Percentiles rank a stretch among this genome's conserved stretches.
Evolutionary conservation across 2,329 filamentous ascomycete species (phyloP).

Genomic region (Talaromyces sp.): DNA sequence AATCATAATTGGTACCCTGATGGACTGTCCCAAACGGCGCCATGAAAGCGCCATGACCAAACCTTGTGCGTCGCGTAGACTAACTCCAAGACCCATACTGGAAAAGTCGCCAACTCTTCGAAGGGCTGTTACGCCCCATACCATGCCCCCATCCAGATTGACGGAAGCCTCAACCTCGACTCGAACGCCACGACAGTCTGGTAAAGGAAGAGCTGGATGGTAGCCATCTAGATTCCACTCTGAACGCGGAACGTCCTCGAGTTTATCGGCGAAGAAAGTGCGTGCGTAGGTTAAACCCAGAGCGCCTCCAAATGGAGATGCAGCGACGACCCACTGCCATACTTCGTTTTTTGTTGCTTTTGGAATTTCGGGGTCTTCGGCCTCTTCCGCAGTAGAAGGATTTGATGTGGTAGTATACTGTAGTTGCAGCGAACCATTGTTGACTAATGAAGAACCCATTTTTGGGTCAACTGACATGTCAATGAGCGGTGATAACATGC

Average conservation of each 20-base stretch:
- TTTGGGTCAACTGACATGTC: slow-evolving; percentile 22
- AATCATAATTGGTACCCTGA: slow-evolving; percentile 36
- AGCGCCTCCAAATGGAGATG: slow-evolving; percentile 25
- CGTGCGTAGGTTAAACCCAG: slow-evolving; percentile 33
- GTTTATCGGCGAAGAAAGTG: slow-evolving; percentile 34
- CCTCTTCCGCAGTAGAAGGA: slow-evolving; percentile 13
- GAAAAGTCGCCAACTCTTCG: slow-evolving; percentile 36
- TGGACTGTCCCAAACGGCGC: slow-evolving; percentile 37
- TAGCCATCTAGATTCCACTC: slow-evolving; percentile 41
- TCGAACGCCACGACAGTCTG: slow-evolving; percentile 29
- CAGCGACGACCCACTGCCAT: slow-evolving; percentile 30
- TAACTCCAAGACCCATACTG: slow-evolving; percentile 36
- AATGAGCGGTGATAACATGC: slow-evolving; percentile 22
- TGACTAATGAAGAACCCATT: slow-evolving; percentile 17
- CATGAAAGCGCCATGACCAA: slow-evolving; percentile 37
- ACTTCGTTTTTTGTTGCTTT: slow-evolving; percentile 19
- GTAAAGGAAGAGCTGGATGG: slow-evolving; percentile 26
- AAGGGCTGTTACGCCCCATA: slow-evolving; percentile 33
- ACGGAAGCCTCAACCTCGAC: slow-evolving; percentile 30
- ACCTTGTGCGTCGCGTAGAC: slow-evolving; percentile 30
- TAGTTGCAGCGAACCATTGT: slow-evolving; percentile 31
- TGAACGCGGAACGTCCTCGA: slow-evolving; percentile 29
- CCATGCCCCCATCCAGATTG: slow-evolving; percentile 24
- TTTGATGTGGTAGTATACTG: slow-evolving; percentile 28
- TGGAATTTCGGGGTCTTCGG: not conserved